Base-by-base conservation (phyloP, 106 monocot species). In the Amphibolis antarctica region DNA sequence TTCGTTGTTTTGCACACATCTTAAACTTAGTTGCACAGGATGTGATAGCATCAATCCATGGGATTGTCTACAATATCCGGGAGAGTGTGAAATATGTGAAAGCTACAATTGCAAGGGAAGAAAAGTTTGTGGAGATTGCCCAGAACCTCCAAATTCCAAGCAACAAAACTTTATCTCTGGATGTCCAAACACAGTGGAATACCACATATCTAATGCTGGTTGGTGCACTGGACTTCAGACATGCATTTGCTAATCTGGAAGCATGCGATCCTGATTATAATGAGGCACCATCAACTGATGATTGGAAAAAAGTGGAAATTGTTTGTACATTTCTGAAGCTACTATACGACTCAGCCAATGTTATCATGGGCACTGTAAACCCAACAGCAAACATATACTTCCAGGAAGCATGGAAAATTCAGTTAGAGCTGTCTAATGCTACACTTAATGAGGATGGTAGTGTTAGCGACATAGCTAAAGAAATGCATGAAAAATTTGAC, bases 181-280 rank as follows among this genome's bases (percentile, higher is more conserved):
- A 75, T 60, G 58, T 67, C 20, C 74, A 67, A 49, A 29, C 26
- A 10, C 46, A 61, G 25, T 75, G 74, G 74, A 62, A 68, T 42
- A 66, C 74, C 10, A 75, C 75, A 18, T 75, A 75, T 55, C 54
- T 55, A 21, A 75, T 75, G 75, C 63, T 75, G 51, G 36, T 62
- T 7, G 75, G 55, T 36, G 75, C 75, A 23, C 50, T 68, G 30
- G 68, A 63, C 13, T 63, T 75, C 28, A 53, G 47, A 23, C 68
- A 53, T 66, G 66, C 48, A 29, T 74, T 74, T 59, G 65, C 72
- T 48, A 31, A 10, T 45, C 24, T 72, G 45, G 72, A 72, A 30
- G 20, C 45, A 12, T 59, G 64, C 5, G 72, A 72, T 45, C 46
- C 74, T 24, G 47, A 68, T 47, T 75, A 68, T 45, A 68, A 75